phyloP scores from a whole-genome alignment of 495 filamentous ascomycete species.

The Trichoderma asperelloides region DNA sequence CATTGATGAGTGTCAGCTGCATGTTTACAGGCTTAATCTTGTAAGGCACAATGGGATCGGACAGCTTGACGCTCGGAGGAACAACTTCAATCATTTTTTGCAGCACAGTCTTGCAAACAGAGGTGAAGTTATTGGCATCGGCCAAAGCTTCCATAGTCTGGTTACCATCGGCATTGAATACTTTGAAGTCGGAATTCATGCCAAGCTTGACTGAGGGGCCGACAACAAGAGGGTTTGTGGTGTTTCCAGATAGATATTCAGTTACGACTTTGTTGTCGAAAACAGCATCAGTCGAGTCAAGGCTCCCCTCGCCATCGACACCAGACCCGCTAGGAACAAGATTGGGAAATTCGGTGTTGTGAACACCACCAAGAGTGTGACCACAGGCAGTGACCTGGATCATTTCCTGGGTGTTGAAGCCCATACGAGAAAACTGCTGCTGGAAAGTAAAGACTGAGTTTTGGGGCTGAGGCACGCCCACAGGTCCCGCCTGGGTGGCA shows the following conservation, averaged over 20 bases:
- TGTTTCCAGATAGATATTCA: constrained; percentile 47
- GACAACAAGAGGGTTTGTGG: constrained; percentile 43
- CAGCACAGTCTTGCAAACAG: constrained; percentile 41
- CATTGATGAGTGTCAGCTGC: constrained; percentile 32
- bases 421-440: constrained; percentile 48
- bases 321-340: constrained; percentile 40
- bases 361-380: constrained; percentile 53
- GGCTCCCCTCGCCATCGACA: constrained; percentile 34
- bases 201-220: constrained; percentile 32
- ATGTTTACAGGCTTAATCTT: constrained; percentile 49
- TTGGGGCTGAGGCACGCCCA: constrained; percentile 51
- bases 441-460: constrained; percentile 42
- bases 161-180: constrained; percentile 50
- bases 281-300: constrained; percentile 35
- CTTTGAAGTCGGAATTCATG: constrained; percentile 45
- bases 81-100: constrained; percentile 56
- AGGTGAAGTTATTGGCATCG: constrained; percentile 31
- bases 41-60: constrained; percentile 46
- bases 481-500: constrained; percentile 37
- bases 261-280: constrained; percentile 50
- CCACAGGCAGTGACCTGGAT: constrained; percentile 54
- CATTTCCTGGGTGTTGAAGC: constrained; percentile 47
- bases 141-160: constrained; percentile 43
- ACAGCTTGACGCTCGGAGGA: constrained; percentile 40
- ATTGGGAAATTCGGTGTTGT: constrained; percentile 44